Evolutionary conservation across 495 filamentous ascomycete species (phyloP), one percentile per base, ranked within the genome.

Genomic region (Podospora australis): DNA sequence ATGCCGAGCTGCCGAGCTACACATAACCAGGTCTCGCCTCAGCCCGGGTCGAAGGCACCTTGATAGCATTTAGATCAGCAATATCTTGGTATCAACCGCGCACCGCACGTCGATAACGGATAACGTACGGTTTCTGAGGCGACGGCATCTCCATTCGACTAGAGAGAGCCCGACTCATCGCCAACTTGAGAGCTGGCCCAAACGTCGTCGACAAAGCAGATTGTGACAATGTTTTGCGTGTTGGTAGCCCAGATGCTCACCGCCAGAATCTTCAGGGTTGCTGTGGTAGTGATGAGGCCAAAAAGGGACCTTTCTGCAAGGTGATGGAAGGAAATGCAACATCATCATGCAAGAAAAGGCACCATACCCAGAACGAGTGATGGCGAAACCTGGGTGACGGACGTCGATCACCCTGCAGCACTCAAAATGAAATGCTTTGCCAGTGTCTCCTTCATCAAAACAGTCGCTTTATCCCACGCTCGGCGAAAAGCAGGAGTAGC

Each of bases 321-420:
- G 30, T 48, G 40, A 23, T 39, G 32, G 29, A 47, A 50, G 32
- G 39, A 47, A 55, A 57, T 59, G 56, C 51, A 55, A 62, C 59
- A 51, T 30, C 42, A 39, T 13, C 35, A 48, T 51, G 46, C 51
- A 22, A 24, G 43, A 48, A 46, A 24, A 4, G 36, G 30, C 17
- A 24, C 21, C 34, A 24, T 38, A 25, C 11, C 45, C 48, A 44
- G 46, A 44, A 26, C 17, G 30, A 29, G 22, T 21, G 46, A 53
- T 29, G 2, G 46, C 42, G 45, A 52, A 50, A 59, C 48, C 56
- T 46, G 53, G 56, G 50, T 46, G 50, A 62, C 22, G 13, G 11
- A 10, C n/a, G 55, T 52, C 48, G 53, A 59, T 56, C 59, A 56
- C 38, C 25, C 53, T 56, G 59, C 43, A 56, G 46, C 42, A 17